Conservation (phyloP, 2,329 filamentous ascomycete genomes). For the Aureobasidium subglaciale region DNA sequence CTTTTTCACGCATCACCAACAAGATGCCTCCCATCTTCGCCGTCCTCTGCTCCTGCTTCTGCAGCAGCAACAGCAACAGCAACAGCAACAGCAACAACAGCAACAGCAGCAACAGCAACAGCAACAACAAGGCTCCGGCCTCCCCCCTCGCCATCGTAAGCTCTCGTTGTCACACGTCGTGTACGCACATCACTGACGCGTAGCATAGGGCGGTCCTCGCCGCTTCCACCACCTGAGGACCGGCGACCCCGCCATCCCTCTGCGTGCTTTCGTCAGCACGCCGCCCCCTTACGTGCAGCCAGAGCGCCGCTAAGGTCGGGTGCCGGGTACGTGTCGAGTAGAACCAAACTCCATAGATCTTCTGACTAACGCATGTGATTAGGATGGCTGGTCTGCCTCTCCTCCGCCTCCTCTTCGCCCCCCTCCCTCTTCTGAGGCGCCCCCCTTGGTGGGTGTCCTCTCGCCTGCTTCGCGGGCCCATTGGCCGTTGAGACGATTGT, state of each 20-base stretch:
- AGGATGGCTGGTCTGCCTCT: neutral
- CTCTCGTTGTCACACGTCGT: neutral
- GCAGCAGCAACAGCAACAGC: neutral
- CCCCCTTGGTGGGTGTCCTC: neutral
- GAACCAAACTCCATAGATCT: neutral
- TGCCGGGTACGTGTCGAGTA: neutral
- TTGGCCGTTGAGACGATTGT: neutral
- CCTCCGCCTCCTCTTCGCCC: neutral
- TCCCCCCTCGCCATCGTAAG: neutral
- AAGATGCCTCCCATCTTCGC: neutral
- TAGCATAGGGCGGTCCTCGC: neutral
- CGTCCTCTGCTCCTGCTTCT: neutral
- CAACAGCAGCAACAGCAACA: neutral
- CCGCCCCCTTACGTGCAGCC: neutral
- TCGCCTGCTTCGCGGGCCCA: neutral
- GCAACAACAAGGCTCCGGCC: neutral
- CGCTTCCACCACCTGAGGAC: neutral
- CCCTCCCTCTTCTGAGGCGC: neutral
- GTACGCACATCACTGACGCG: neutral
- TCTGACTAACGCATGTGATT: neutral
- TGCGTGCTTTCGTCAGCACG: conserved; percentile 4
- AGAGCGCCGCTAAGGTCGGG: neutral
- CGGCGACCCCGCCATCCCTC: neutral
- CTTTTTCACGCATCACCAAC: neutral
- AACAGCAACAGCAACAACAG: neutral